Percentiles rank a stretch among this genome's conserved stretches.
Conservation (phyloP, 2,329 filamentous ascomycete genomes). For the Zopfia rhizophila region DNA sequence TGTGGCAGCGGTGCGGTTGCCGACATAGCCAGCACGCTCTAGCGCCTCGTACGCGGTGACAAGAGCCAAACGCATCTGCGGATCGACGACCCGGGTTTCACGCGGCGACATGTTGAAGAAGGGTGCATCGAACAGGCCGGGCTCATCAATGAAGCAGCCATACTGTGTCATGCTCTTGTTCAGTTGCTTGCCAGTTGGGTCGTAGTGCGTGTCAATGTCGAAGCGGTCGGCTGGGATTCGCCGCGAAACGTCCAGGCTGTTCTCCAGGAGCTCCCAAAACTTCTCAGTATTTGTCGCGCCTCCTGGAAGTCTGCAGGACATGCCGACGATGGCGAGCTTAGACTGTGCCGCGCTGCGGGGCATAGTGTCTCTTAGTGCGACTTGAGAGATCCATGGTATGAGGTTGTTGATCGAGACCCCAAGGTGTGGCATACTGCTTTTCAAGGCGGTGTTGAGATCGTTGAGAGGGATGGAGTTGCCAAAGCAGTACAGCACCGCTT, state of each 20-base stretch:
- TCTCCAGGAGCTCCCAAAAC: slow-evolving; percentile 47
- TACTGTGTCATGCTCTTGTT: slow-evolving; percentile 25
- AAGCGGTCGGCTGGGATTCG: slow-evolving; percentile 46
- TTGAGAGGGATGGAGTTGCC: slow-evolving; percentile 23
- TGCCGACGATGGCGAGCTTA: slow-evolving; percentile 45
- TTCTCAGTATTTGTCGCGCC: slow-evolving; percentile 36
- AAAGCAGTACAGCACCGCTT: slow-evolving; percentile 18
- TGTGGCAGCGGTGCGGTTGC: slow-evolving; percentile 41
- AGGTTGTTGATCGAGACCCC: slow-evolving; percentile 7
- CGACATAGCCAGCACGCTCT: slow-evolving; percentile 35
- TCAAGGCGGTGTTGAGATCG: slow-evolving; percentile 22
- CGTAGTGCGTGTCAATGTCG: slow-evolving; percentile 31
- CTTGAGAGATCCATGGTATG: slow-evolving; percentile 8
- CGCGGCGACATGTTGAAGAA: slow-evolving; percentile 44
- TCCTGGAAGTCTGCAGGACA: slow-evolving; percentile 49
- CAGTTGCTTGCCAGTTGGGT: slow-evolving; percentile 22
- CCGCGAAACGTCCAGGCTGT: slow-evolving; percentile 41
- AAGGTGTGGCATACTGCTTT: slow-evolving; percentile 2
- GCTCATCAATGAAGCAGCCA: slow-evolving; percentile 35
- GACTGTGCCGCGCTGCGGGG: slow-evolving; percentile 1
- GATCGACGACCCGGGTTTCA: slow-evolving; percentile 38
- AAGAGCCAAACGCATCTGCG: slow-evolving; percentile 33
- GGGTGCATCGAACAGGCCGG: slow-evolving; percentile 37
- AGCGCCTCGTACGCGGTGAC: slow-evolving; percentile 38
- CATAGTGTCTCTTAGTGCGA: background rate